A percentile compares a stretch with the other conserved stretches of the same genome.
phyloP scores from a whole-genome alignment of 2,329 filamentous ascomycete species.

The Juglanconis juglandina region DNA sequence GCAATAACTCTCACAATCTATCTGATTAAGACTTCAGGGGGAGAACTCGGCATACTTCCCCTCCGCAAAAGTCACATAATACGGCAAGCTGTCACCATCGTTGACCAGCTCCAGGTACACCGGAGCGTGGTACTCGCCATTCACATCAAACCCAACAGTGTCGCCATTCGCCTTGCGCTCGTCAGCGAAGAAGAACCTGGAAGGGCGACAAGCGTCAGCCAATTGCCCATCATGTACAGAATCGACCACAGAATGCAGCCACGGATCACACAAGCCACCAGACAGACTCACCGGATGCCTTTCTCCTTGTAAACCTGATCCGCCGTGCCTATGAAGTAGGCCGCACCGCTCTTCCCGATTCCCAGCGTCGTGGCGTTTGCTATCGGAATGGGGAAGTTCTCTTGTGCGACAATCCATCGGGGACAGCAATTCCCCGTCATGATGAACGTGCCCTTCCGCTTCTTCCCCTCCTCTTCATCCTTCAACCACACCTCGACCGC shows the following conservation, averaged over 20 bases:
- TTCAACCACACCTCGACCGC: slow-evolving; percentile 4
- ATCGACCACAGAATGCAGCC: not conserved
- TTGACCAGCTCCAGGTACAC: slow-evolving; percentile 10
- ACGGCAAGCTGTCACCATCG: slow-evolving; percentile 6
- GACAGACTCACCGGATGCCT: not conserved
- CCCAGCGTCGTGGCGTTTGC: not conserved
- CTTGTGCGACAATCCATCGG: not conserved
- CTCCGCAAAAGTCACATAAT: slow-evolving; percentile 16
- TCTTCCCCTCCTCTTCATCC: not conserved
- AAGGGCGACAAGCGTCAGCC: not conserved
- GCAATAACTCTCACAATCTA: not conserved
- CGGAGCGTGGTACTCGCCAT: slow-evolving; percentile 1
- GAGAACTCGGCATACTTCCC: slow-evolving; percentile 13
- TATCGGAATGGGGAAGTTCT: not conserved
- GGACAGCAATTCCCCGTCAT: slow-evolving; percentile 3
- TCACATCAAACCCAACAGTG: not conserved
- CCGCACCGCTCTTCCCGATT: not conserved
- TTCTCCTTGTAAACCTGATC: slow-evolving; percentile 9
- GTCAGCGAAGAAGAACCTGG: slow-evolving; percentile 18
- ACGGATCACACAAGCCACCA: not conserved
- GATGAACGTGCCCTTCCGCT: slow-evolving; percentile 2
- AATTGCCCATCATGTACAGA: not conserved
- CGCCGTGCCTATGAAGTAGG: not conserved
- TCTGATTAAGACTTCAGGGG: too few relatives aligned
- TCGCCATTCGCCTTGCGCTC: slow-evolving; percentile 13